Evolutionary conservation across 2,329 filamentous ascomycete species (phyloP).

Genomic region (Lasiodiplodia hormozganensis): DNA sequence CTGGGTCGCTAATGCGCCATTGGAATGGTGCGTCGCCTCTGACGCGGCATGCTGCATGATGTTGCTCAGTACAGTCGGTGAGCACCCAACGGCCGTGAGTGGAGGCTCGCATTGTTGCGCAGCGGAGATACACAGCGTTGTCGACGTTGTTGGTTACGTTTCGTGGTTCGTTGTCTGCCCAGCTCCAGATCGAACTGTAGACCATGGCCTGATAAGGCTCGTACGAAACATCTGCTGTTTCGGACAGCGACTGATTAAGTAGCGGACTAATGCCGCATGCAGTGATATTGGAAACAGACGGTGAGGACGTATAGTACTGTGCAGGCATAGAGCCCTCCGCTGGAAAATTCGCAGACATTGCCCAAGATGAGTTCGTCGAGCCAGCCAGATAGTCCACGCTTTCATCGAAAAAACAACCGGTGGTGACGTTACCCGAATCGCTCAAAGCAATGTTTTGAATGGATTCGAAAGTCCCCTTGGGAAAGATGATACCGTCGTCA

Average conservation of each 20-base stretch:
- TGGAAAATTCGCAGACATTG: constrained; percentile 35
- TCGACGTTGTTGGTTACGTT: constrained; percentile 49
- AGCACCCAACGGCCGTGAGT: constrained; percentile 63
- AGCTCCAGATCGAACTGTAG: constrained; percentile 64
- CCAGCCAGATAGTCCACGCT: constrained; percentile 48
- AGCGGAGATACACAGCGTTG: constrained; percentile 52
- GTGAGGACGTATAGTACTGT: constrained; percentile 36
- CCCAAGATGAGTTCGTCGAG: constrained; percentile 58
- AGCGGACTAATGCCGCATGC: constrained; percentile 67
- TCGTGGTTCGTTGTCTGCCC: constrained; percentile 63
- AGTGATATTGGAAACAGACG: constrained; percentile 51
- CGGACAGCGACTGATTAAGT: constrained; percentile 60
- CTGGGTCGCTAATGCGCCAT: constrained; percentile 60
- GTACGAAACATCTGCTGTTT: constrained; percentile 58
- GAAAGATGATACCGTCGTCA: constrained; percentile 62
- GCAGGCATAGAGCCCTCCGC: constrained; percentile 32
- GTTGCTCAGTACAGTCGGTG: constrained; percentile 59
- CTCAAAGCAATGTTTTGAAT: constrained; percentile 43
- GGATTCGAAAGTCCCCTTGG: constrained; percentile 52
- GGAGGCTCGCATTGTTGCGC: constrained; percentile 59
- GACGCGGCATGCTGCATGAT: constrained; percentile 65
- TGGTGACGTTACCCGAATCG: constrained; percentile 51
- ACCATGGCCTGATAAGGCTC: constrained; percentile 60
- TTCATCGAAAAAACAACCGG: constrained; percentile 61
- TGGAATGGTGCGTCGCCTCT: constrained; percentile 57